Evolutionary conservation across 2,329 filamentous ascomycete species (phyloP).

Genomic region (Arthrobotrys entomopaga): DNA sequence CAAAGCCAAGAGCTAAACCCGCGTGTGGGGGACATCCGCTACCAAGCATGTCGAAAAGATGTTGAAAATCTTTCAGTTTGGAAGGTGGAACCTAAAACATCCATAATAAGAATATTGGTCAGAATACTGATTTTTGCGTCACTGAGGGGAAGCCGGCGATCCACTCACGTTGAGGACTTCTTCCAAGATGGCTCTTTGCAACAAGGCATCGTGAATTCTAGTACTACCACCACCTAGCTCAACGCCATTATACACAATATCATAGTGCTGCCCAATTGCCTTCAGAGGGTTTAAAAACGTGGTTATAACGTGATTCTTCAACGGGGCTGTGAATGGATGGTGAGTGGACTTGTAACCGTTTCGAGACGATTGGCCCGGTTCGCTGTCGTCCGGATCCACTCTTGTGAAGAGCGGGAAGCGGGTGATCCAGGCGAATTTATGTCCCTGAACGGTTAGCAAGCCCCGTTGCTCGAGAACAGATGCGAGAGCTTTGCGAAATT

Average conservation of each 20-base stretch:
- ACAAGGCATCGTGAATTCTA: conserved; percentile 83
- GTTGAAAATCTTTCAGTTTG: conserved; percentile 81
- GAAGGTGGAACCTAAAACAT: conserved; percentile 70
- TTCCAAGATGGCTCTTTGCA: conserved; percentile 86
- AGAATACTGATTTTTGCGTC: neutral
- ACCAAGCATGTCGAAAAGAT: conserved; percentile 82
- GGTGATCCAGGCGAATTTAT: conserved; percentile 81
- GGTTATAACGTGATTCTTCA: conserved; percentile 77
- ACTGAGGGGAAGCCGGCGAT: too few relatives aligned
- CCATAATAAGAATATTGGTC: neutral
- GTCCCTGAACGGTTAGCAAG: conserved; percentile 11
- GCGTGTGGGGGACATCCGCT: conserved; percentile 94
- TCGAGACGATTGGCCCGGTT: conserved; percentile 82
- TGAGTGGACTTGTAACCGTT: conserved; percentile 88
- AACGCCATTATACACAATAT: conserved; percentile 93
- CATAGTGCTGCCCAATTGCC: conserved; percentile 88
- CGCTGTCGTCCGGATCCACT: conserved; percentile 67
- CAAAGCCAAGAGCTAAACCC: conserved; percentile 91
- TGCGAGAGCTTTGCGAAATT: conserved; percentile 24
- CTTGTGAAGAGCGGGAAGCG: conserved; percentile 94
- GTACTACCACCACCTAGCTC: conserved; percentile 93
- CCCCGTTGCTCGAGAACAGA: neutral
- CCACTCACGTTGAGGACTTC: conserved; percentile 73
- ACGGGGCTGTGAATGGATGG: conserved; percentile 93
- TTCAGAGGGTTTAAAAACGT: conserved; percentile 76